Evolutionary conservation across 2,329 filamentous ascomycete genomes (phyloP).

Genomic region (Paecilomyces sp.): DNA sequence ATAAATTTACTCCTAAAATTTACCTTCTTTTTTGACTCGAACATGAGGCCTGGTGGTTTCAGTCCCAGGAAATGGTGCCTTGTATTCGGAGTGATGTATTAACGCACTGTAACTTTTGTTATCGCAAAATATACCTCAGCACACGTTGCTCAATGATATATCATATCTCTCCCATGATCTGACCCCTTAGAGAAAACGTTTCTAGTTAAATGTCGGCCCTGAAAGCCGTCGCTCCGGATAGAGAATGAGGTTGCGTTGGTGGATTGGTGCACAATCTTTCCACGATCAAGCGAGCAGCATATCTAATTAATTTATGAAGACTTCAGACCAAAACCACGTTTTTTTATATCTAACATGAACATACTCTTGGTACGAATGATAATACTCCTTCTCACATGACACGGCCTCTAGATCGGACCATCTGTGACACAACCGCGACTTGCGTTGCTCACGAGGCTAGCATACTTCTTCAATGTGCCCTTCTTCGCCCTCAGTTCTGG

Average conservation of each 20-base stretch:
- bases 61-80: background rate
- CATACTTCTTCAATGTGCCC: slow-evolving; percentile 49
- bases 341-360: too few species aligned
- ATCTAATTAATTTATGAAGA: too few species aligned
- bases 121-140: background rate
- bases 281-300: too few species aligned
- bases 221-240: too few species aligned
- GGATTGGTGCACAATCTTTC: too few species aligned
- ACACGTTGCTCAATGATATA: background rate
- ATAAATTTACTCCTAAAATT: slow-evolving; percentile 39
- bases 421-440: background rate
- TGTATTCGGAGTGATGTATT: background rate
- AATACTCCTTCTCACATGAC: background rate
- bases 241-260: too few species aligned
- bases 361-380: background rate
- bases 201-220: background rate
- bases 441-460: slow-evolving; percentile 60
- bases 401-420: background rate
- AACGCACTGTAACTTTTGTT: background rate
- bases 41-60: background rate
- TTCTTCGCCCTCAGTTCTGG: background rate
- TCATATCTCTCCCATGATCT: background rate
- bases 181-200: background rate
- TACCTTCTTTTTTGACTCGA: background rate
- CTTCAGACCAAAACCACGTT: too few species aligned